Conservation (phyloP, 169 alveolate genomes). For the Miamiensis avidus region DNA sequence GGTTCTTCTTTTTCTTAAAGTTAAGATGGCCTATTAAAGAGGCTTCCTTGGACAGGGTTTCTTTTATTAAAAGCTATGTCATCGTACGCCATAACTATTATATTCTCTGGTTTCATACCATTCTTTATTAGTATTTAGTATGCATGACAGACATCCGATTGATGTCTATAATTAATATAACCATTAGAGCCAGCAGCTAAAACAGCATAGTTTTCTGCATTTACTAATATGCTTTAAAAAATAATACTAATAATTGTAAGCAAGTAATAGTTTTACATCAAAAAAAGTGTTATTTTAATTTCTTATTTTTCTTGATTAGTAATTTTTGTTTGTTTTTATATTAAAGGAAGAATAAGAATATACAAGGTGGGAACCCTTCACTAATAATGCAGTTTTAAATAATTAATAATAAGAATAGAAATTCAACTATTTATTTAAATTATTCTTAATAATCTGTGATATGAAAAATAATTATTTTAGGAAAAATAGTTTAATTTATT, state of each 20-base stretch:
- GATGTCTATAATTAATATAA: slow-evolving; percentile 84
- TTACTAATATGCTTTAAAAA: neutral
- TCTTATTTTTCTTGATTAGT: neutral
- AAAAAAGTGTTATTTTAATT: too few species aligned
- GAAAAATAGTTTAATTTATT: too few species aligned
- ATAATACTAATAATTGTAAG: too few species aligned
- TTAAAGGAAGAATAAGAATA: too few species aligned
- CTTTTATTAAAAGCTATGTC: slow-evolving; percentile 72
- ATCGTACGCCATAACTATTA: slow-evolving; percentile 79
- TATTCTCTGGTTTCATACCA: slow-evolving; percentile 74
- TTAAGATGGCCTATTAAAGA: slow-evolving; percentile 73
- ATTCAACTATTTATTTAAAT: too few species aligned
- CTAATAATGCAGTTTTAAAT: too few species aligned
- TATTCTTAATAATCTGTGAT: too few species aligned
- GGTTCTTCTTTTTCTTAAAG: neutral
- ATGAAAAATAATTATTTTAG: too few species aligned
- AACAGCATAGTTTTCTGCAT: slow-evolving; percentile 81
- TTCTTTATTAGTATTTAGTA: slow-evolving; percentile 67
- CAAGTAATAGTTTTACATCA: neutral
- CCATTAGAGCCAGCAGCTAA: slow-evolving; percentile 89
- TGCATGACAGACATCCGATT: slow-evolving; percentile 87
- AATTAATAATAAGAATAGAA: too few species aligned
- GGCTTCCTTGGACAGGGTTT: slow-evolving; percentile 81
- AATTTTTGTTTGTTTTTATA: too few species aligned
- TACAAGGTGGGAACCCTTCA: too few species aligned